Percentiles rank a stretch among this genome's conserved stretches.
These are phyloP conservation scores for Pilasporangium apinafurcum DNA, from an alignment of 352 stramenopile species.

Conservation along the genomic window DNA sequence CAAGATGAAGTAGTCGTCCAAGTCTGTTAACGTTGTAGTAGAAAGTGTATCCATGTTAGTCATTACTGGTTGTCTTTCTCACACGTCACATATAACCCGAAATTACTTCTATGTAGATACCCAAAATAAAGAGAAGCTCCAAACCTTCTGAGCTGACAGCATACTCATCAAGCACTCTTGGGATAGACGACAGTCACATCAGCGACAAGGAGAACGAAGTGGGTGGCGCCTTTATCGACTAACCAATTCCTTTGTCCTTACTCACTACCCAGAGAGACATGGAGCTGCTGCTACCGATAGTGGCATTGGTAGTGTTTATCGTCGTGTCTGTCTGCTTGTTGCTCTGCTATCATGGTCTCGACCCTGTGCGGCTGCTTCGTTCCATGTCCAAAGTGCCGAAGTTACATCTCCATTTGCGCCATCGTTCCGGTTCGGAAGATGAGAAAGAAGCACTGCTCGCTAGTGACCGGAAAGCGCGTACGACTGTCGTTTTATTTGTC, in stretches of 20 bases:
- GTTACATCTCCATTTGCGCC: slow-evolving; percentile 32
- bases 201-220: no score
- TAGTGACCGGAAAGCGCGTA: slow-evolving; percentile 26
- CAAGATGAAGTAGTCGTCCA: no score
- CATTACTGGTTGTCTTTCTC: no score
- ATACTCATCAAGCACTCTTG: no score
- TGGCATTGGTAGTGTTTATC: slow-evolving; percentile 26
- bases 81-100: no score
- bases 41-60: no score
- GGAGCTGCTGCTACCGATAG: slow-evolving; percentile 30
- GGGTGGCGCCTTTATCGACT: no score
- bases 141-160: no score
- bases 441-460: slow-evolving; percentile 50
- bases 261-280: slow-evolving; percentile 11
- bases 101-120: no score
- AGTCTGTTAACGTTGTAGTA: no score
- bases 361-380: slow-evolving; percentile 54
- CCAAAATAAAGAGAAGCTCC: no score
- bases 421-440: slow-evolving; percentile 23
- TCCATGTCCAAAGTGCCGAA: slow-evolving; percentile 49
- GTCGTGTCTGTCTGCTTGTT: slow-evolving; percentile 26
- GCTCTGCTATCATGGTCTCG: slow-evolving; percentile 49
- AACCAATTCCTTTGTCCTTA: background rate
- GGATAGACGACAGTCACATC: no score
- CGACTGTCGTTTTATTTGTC: background rate